Evolutionary conservation across 768 basidiomycete genomes (phyloP), one percentile per base, ranked within the genome.

Genomic region (Roridomyces roridus): DNA sequence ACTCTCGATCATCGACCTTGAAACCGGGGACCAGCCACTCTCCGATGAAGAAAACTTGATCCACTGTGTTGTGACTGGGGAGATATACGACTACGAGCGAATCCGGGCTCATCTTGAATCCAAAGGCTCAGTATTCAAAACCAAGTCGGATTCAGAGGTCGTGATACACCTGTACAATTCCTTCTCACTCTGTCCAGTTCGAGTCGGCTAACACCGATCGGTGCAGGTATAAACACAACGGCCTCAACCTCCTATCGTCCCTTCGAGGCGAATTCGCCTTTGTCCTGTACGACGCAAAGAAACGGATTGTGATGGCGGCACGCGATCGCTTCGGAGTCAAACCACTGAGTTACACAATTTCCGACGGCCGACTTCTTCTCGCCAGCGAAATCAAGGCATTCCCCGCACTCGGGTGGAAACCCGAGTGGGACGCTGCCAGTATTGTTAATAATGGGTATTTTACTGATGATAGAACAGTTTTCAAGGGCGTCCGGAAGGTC

Each of bases 251-350:
- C 9, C 18, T 66, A 6, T 46, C 37, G 14, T 34, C 51, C 25
- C 46, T 66, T 3, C 62, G 63, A 14, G 63, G 63, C 4, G 65
- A 66, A 35, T 66, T 58, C n/a, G 65, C 57, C 0, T 66, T 66
- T 24, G 57, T 66, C 7, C 39, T 66, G 26, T 66, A 64, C 43
- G 65, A 66, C 20, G 21, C 41, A 24, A 35, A 52, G 18, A 55
- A 60, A 0, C 51, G 64, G 5, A 35, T 59, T 4, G 23, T 59
- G 23, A 52, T 66, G 39, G 57, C 51, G 0, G 65, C 60, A 6
- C 55, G 65, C n/a, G 65, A 66, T 35, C 41, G 65, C 15, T 62
- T 66, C 24, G 63, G 65, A 2, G 54, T 66, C 45, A 61, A 62
- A 21, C 65, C 65, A 2, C 57, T 66, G 11, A 61, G 65, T 29